Conservation (phyloP, 495 filamentous ascomycete genomes). For the Hypoxylon cercidicola region DNA sequence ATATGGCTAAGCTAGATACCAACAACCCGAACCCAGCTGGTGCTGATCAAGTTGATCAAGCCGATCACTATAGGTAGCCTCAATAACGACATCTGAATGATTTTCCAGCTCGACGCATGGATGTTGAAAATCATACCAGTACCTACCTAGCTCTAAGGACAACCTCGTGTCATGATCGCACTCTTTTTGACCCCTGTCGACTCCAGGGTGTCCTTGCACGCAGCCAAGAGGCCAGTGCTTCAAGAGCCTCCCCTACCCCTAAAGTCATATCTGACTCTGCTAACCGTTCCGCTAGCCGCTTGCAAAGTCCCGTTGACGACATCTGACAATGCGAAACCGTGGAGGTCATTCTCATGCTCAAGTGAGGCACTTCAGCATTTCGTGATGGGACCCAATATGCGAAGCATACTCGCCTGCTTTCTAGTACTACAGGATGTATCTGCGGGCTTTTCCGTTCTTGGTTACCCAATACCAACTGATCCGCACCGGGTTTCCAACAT, state of each 20-base stretch:
- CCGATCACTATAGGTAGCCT: slow-evolving; percentile 31
- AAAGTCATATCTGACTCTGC: slow-evolving; percentile 20
- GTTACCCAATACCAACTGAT: not conserved
- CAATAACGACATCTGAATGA: slow-evolving; percentile 29
- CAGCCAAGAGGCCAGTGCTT: slow-evolving; percentile 24
- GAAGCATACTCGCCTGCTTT: not conserved
- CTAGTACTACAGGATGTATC: slow-evolving; percentile 1
- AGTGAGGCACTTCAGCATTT: slow-evolving; percentile 8
- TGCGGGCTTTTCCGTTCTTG: not conserved
- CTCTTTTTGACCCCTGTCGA: slow-evolving; percentile 23
- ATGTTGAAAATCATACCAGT: not conserved
- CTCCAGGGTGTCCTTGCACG: slow-evolving; percentile 4
- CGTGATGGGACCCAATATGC: not conserved
- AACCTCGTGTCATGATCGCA: not conserved
- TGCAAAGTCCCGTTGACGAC: slow-evolving; percentile 12
- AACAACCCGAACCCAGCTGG: slow-evolving; percentile 32
- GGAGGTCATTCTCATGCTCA: not conserved
- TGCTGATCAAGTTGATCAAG: slow-evolving; percentile 20
- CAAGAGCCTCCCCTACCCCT: slow-evolving; percentile 34
- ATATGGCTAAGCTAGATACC: not conserved
- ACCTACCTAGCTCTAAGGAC: not conserved
- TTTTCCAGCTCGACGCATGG: slow-evolving; percentile 13
- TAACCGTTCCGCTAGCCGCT: slow-evolving; percentile 36
- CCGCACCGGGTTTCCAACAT: slow-evolving; percentile 20
- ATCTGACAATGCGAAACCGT: slow-evolving; percentile 8